Evolutionary conservation across 1,139 yeast species (phyloP).

Genomic region (Nakaseomyces bracarensis): DNA sequence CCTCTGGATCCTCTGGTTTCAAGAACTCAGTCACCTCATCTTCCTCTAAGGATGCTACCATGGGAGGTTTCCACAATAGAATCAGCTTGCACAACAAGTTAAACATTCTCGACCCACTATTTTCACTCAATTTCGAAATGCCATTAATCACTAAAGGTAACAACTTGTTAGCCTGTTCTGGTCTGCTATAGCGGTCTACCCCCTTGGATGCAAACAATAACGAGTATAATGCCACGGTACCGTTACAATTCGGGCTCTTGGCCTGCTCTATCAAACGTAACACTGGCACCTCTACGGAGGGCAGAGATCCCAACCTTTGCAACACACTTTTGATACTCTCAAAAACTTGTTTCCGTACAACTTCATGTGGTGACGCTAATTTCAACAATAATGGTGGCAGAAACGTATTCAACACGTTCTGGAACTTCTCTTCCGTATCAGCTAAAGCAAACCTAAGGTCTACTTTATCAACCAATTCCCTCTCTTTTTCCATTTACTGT

Average conservation of each 20-base stretch:
- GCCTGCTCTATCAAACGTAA: slow-evolving; percentile 56
- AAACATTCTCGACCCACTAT: slow-evolving; percentile 53
- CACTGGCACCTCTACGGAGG: slow-evolving; percentile 51
- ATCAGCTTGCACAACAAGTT: slow-evolving; percentile 51
- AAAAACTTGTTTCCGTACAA: slow-evolving; percentile 63
- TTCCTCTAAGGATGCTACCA: slow-evolving; percentile 39
- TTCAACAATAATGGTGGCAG: slow-evolving; percentile 74
- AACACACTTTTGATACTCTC: slow-evolving; percentile 59
- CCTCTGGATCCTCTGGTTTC: slow-evolving; percentile 28
- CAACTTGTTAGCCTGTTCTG: slow-evolving; percentile 32
- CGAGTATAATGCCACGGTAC: slow-evolving; percentile 56
- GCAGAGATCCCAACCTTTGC: slow-evolving; percentile 57
- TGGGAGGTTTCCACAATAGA: slow-evolving; percentile 43
- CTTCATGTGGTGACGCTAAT: slow-evolving; percentile 58
- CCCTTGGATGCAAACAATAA: slow-evolving; percentile 61
- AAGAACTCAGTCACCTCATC: slow-evolving; percentile 33
- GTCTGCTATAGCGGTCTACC: slow-evolving; percentile 40
- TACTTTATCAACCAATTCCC: slow-evolving; percentile 58
- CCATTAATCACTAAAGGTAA: slow-evolving; percentile 44
- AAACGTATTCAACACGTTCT: slow-evolving; percentile 51
- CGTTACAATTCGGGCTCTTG: slow-evolving; percentile 42
- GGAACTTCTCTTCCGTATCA: slow-evolving; percentile 55
- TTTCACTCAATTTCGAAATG: slow-evolving; percentile 35
- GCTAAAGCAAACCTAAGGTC: slow-evolving; percentile 82
- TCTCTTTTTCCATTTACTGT: slow-evolving; percentile 37